Evolutionary conservation across 2,329 filamentous ascomycete species (phyloP), one percentile per base, ranked within the genome.

Genomic region (Grosmannia clavigera): DNA sequence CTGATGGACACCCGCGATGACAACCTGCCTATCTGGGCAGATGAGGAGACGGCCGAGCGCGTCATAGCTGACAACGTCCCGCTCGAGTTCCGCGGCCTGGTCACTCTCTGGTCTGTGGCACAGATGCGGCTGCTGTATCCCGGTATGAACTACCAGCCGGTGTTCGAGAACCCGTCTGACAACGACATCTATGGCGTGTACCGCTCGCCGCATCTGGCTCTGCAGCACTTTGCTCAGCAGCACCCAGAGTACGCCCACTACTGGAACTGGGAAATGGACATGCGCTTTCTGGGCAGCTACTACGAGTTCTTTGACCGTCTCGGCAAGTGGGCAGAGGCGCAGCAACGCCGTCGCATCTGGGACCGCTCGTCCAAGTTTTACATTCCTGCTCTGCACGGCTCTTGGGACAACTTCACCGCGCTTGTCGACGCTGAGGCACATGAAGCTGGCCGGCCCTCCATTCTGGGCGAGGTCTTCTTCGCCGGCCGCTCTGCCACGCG

Each of bases 1-100:
- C 77, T 95, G 43, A 80, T 95, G 48, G 90, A 95, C 65, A 88
- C 95, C 65, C 90, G 89, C 67, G 87, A 95, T 70, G 81, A 87
- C 65, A 83, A 88, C 67, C 75, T 85, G 51, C 88, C 87, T 53
- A 90, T 95, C 65, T 95, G 88, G 87, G 83, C 88, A 0, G 89
- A 94, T 67, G 82, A 87, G 22, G 78, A 81, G 38, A 86, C 84
- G 0, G 89, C 90, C 61, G 81, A 90, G 65, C 78, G 81, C 19
- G 81, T 92, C 67, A 76, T 95, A 68, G 79, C 83, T 68, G 74
- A 82, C 56, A 81, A 81, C 61, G 81, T 92, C 1, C 88, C 88
- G 0, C 69, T 75, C 27, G 88, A 92, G 69, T 95, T 95, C 72
- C 87, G 86, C 69, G 83, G 85, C 62, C 82, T 95, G 70, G 88